phyloP scores from a whole-genome alignment of 2,329 filamentous ascomycete genomes.

The Phialophora chinensis region DNA sequence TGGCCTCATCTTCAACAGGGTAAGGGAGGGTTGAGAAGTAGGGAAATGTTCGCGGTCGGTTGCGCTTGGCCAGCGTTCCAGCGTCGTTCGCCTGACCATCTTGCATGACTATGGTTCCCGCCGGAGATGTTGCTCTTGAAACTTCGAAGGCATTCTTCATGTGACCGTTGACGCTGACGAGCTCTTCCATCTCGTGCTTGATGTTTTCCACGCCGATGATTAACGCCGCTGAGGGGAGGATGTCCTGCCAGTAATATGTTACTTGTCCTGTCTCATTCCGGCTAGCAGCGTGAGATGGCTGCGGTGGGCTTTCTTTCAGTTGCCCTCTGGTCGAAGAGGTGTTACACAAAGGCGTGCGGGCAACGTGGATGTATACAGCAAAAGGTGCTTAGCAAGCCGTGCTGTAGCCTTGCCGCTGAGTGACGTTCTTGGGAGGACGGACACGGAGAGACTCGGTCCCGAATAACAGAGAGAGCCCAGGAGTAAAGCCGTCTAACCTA shows the following conservation, averaged over 20 bases:
- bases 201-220: constrained; percentile 29
- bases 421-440: constrained; percentile 30
- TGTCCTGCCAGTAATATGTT: constrained; percentile 5
- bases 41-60: constrained; percentile 82
- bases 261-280: constrained; percentile 23
- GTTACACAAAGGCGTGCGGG: constrained; percentile 18
- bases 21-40: constrained; percentile 94
- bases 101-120: constrained; percentile 56
- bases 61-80: constrained; percentile 68
- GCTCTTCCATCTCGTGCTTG: constrained; percentile 29
- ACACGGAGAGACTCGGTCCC: constrained; percentile 1
- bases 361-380: constrained; percentile 24
- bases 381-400: constrained; percentile 34
- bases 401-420: constrained; percentile 34
- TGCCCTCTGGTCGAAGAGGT: background rate
- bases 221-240: background rate
- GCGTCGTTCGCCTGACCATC: constrained; percentile 58
- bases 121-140: constrained; percentile 86
- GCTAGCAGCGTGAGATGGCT: background rate
- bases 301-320: background rate
- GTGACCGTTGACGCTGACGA: constrained; percentile 27
- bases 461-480: constrained; percentile 3
- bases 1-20: constrained; percentile 76
- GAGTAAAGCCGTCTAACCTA: background rate
- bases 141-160: constrained; percentile 57